These are phyloP conservation scores for Stephania cephalantha DNA, from an alignment of 164 flowering plant species.

Conservation along the genomic window DNA sequence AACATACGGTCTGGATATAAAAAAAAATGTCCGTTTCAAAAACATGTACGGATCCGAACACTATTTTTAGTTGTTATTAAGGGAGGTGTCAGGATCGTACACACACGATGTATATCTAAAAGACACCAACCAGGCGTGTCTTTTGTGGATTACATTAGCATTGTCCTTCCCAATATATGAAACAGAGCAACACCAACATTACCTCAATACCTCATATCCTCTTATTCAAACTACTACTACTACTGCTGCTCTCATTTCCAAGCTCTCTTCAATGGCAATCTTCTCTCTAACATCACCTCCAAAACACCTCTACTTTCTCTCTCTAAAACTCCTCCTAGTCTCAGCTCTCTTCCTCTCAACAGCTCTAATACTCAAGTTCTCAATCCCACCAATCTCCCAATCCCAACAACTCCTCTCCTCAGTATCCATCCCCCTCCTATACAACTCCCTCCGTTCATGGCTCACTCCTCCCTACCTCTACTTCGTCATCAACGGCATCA, in stretches of 20 bases:
- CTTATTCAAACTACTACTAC: not conserved
- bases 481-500: conserved; percentile 68
- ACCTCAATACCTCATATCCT: not conserved
- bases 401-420: conserved; percentile 28
- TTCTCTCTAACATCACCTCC: not conserved
- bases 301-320: conserved; percentile 14
- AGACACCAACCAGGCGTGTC: too few relatives aligned
- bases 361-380: conserved; percentile 38
- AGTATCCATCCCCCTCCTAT: conserved; percentile 39
- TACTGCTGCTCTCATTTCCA: not conserved
- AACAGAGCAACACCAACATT: not conserved
- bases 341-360: conserved; percentile 37
- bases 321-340: conserved; percentile 30
- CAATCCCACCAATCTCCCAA: conserved; percentile 28
- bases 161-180: too few relatives aligned
- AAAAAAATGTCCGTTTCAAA: too few relatives aligned
- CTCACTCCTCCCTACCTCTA: conserved; percentile 77
- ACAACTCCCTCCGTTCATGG: conserved; percentile 38
- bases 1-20: too few relatives aligned
- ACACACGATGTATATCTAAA: too few relatives aligned
- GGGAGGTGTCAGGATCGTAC: too few relatives aligned
- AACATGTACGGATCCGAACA: too few relatives aligned
- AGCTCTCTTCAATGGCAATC: conserved; percentile 7
- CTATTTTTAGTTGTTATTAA: too few relatives aligned
- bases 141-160: too few relatives aligned